phyloP scores from a whole-genome alignment of 345 rosid species.

The Gossypium arboreum region DNA sequence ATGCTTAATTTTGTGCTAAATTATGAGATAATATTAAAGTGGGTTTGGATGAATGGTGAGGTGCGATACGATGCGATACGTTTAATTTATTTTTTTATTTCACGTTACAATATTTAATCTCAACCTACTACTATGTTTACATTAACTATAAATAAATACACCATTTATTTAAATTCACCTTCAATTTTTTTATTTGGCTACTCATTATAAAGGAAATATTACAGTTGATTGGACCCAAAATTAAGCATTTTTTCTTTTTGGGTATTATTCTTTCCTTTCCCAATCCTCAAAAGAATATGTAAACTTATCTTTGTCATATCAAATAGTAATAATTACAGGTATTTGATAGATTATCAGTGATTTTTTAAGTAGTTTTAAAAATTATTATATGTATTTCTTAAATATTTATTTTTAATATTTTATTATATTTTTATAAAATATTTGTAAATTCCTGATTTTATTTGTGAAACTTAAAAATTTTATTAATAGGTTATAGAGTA shows the following conservation, averaged over 20 bases:
- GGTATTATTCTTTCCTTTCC: neutral
- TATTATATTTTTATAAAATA: too few species aligned
- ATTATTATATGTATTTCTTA: too few species aligned
- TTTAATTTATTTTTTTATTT: too few species aligned
- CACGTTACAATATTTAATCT: too few species aligned
- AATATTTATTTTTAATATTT: too few species aligned
- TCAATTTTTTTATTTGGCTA: too few species aligned
- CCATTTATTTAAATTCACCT: accelerated
- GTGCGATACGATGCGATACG: accelerated
- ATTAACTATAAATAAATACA: too few species aligned
- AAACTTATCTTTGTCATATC: neutral
- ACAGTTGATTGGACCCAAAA: neutral
- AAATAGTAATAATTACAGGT: neutral
- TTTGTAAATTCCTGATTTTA: too few species aligned
- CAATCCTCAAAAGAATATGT: neutral
- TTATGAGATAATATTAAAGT: neutral
- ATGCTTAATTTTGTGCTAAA: neutral
- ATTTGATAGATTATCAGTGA: too few species aligned
- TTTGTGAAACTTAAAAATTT: too few species aligned
- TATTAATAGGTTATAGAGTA: too few species aligned
- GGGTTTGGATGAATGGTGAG: accelerated
- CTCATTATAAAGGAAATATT: neutral
- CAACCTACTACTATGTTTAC: accelerated
- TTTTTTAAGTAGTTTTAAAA: too few species aligned
- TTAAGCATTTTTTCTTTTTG: neutral